Percentiles rank a stretch among this genome's conserved stretches.
phyloP scores from a whole-genome alignment of 2,329 filamentous ascomycete species.

The Neonectria punicea region DNA sequence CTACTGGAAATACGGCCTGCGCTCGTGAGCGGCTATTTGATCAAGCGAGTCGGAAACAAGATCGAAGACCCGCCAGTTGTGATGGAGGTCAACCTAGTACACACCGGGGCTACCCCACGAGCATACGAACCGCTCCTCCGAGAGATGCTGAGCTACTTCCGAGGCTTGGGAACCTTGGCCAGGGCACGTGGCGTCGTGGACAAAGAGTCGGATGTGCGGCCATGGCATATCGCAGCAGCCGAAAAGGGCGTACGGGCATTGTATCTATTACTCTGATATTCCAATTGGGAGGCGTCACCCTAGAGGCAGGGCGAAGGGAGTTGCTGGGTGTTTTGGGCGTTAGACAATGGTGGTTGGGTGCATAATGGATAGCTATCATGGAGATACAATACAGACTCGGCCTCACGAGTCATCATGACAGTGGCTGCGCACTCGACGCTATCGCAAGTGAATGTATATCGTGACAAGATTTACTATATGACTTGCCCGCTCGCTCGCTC shows the following conservation, averaged over 20 bases:
- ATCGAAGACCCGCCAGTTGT: slow-evolving; percentile 67
- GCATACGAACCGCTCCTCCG: slow-evolving; percentile 72
- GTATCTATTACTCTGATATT: slow-evolving; percentile 68
- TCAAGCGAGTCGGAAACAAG: slow-evolving; percentile 69
- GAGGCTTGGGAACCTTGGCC: slow-evolving; percentile 75
- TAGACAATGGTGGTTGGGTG: slow-evolving; percentile 14
- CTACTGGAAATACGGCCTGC: slow-evolving; percentile 66
- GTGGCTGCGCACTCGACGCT: not conserved
- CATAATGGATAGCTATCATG: slow-evolving; percentile 11
- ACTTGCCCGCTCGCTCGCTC: not conserved
- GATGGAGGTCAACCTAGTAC: slow-evolving; percentile 73
- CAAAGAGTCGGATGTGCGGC: slow-evolving; percentile 69
- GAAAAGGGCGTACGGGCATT: slow-evolving; percentile 75
- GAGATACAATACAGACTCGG: slow-evolving; percentile 17
- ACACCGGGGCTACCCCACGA: slow-evolving; percentile 61
- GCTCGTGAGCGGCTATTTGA: slow-evolving; percentile 72
- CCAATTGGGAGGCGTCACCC: slow-evolving; percentile 30
- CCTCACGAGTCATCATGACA: not conserved
- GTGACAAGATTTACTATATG: not conserved
- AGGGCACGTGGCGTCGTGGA: slow-evolving; percentile 72
- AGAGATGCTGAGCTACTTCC: slow-evolving; percentile 77
- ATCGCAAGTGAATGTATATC: not conserved
- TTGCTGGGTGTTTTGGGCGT: slow-evolving; percentile 33
- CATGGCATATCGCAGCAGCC: slow-evolving; percentile 81
- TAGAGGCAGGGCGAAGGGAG: slow-evolving; percentile 12